Evolutionary conservation across 176 grass and related monocot species (phyloP), one percentile per base, ranked within the genome.

Genomic region (Melocanna baccifera): DNA sequence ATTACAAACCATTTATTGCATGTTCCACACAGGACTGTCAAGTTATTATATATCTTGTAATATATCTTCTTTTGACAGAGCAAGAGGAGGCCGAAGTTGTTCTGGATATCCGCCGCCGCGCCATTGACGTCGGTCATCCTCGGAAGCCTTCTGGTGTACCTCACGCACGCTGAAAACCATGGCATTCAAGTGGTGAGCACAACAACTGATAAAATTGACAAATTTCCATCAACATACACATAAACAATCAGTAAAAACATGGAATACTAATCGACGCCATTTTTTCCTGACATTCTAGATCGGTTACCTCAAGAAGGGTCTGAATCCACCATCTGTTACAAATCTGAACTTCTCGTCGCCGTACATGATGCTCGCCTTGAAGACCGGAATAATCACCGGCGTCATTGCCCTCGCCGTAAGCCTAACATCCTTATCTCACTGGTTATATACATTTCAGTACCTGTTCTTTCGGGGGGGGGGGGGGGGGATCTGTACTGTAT

Each of bases 81-180:
- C 81, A 95, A 95, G 86, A 95, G 81, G 43, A 57, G 63, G 0
- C 87, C 96, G 5, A 95, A 67, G 48, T 83, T 95, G 15, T 98
- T 98, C 87, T 98, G 96, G 96, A 57, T 92, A 26, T 90, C 96
- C 3, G 96, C 96, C 0, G 96, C 96, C 7, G 93, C 96, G n/a
- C 96, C 96, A 34, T 83, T 98, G 80, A 90, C 87, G 25, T 95
- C 91, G 19, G 86, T 98, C 77, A 66, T 98, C 13, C 88, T 98
- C 0, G 93, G 86, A 59, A 98, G 89, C 71, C 6, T 95, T 53
- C 82, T 98, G 56, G 96, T 98, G 59, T 98, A 90, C 85, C 56
- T 95, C 77, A 98, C 91, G 32, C 89, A 87, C 40, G 96, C 91
- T 25, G 96, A 98, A 80, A 95, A 98, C 87, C 96, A 98, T 87